Percentiles rank a stretch among this genome's conserved stretches.
phyloP scores from a whole-genome alignment of 140 eudicot genomes.

The Erigeron philadelphicus region DNA sequence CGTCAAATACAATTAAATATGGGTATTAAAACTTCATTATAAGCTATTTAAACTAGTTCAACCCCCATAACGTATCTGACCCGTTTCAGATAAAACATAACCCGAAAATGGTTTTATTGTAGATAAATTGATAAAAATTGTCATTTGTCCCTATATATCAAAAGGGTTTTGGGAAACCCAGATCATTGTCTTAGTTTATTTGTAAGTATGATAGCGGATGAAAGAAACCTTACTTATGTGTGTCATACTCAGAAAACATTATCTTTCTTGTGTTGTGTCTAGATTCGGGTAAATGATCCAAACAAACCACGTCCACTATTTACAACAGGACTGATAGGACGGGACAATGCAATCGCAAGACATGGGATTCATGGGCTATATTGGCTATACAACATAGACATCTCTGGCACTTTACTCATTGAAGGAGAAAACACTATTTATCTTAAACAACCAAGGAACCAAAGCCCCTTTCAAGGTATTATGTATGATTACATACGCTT shows the following conservation, averaged over 20 bases:
- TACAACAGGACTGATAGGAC: constrained; percentile 52
- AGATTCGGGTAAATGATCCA: constrained; percentile 57
- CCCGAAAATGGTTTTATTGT: neutral
- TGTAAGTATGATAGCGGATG: neutral
- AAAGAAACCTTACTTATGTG: neutral
- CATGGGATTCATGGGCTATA: constrained; percentile 68
- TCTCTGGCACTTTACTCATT: constrained; percentile 25
- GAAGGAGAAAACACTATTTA: constrained; percentile 49
- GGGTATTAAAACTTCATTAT: neutral
- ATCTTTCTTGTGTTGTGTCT: neutral
- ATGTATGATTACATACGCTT: constrained; percentile 62
- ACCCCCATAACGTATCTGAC: neutral
- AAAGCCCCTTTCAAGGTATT: constrained; percentile 49
- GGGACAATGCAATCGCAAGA: constrained; percentile 62
- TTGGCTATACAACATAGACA: constrained; percentile 43
- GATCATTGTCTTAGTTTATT: neutral
- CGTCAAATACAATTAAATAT: neutral
- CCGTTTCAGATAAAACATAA: neutral
- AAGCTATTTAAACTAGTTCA: neutral
- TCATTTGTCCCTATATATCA: neutral
- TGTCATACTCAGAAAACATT: constrained; percentile 6
- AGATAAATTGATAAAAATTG: neutral
- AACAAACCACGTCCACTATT: constrained; percentile 32
- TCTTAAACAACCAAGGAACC: constrained; percentile 40
- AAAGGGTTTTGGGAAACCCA: neutral